Evolutionary conservation across 768 basidiomycete species (phyloP), one percentile per base, ranked within the genome.

Genomic region (Hirschioporus abietinus): DNA sequence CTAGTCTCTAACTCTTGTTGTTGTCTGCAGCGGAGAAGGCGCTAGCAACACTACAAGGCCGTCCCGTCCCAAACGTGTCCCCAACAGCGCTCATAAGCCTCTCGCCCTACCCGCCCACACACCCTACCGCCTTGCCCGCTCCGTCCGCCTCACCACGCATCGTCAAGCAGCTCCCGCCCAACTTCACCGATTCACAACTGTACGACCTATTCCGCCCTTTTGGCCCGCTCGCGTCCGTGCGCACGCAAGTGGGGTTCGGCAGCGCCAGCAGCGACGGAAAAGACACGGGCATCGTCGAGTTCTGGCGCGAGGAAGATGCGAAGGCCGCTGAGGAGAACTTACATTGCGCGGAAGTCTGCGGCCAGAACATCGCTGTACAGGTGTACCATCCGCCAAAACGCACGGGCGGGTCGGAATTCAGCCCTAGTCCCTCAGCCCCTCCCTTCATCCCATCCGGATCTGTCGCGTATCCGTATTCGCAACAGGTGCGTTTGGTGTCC

Each of bases 281-380:
- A 57, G 92, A 92, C 76, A 89, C 87, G 0, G 93, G 87, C 63
- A 83, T 92, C 64, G 83, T 94, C 58, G 91, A 95, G 75, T 95
- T 91, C 75, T 94, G 91, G 91, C 85, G 88, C 66, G 93, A 95
- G 75, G 90, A 91, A 42, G 92, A 95, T 72, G 93, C 91, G 7
- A 83, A 86, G 26, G 78, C 82, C 25, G 93, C 91, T 0, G 92
- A 95, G 72, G 88, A 89, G 57, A 87, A 88, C 1, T 83, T 95
- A 85, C 92, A 94, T 76, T 93, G 91, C 70, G 84, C 88, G 18
- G 92, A 95, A 58, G 80, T 95, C 17, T 90, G 90, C 58, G 92
- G 91, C 12, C 88, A 90, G 73, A 93, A 92, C 72, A 94, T 94
- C 68, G 87, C 90, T 8, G 90, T 95, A 5, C 90, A 92, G 70